A percentile compares a stretch with the other conserved stretches of the same genome.
These are phyloP conservation scores for Nemania sp. DNA, from an alignment of 2,329 filamentous ascomycete species.

Conservation along the genomic window DNA sequence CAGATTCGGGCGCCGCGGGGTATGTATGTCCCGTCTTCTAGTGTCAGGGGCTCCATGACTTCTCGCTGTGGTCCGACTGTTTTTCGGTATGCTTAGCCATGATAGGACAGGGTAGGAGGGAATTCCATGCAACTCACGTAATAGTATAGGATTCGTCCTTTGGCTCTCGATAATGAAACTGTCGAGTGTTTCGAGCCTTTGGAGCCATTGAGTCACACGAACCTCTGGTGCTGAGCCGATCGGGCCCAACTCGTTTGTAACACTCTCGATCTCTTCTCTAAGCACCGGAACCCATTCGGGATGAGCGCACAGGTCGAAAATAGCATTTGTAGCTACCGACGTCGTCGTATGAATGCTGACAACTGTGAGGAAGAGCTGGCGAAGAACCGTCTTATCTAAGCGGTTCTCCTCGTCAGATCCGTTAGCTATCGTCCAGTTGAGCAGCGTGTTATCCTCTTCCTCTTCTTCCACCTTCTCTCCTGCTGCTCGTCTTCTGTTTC, in stretches of 20 bases:
- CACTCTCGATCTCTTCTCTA: slow-evolving; percentile 18
- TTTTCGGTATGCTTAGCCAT: background rate
- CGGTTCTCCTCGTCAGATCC: slow-evolving; percentile 10
- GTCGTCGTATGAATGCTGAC: slow-evolving; percentile 15
- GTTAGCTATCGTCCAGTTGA: slow-evolving; percentile 26
- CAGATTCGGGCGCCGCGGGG: slow-evolving; percentile 10
- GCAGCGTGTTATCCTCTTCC: slow-evolving; percentile 18
- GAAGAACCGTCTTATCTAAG: background rate
- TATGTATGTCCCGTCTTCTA: slow-evolving; percentile 19
- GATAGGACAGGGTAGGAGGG: background rate
- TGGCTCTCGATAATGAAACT: slow-evolving; percentile 23
- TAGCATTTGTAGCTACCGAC: background rate
- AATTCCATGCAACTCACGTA: slow-evolving; percentile 9
- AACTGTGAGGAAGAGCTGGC: slow-evolving; percentile 12
- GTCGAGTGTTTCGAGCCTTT: slow-evolving; percentile 18
- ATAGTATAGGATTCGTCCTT: slow-evolving; percentile 6
- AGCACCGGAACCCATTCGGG: slow-evolving; percentile 23
- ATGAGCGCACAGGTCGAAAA: slow-evolving; percentile 25
- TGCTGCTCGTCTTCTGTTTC: background rate
- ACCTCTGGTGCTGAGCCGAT: background rate
- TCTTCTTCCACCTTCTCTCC: slow-evolving; percentile 14
- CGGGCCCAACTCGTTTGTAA: slow-evolving; percentile 4
- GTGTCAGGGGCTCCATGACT: slow-evolving; percentile 1
- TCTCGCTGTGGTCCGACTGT: slow-evolving; percentile 14
- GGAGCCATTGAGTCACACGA: slow-evolving; percentile 13